Conservation (phyloP, 805 yeast genomes). For the Zygosaccharomyces bailii region DNA sequence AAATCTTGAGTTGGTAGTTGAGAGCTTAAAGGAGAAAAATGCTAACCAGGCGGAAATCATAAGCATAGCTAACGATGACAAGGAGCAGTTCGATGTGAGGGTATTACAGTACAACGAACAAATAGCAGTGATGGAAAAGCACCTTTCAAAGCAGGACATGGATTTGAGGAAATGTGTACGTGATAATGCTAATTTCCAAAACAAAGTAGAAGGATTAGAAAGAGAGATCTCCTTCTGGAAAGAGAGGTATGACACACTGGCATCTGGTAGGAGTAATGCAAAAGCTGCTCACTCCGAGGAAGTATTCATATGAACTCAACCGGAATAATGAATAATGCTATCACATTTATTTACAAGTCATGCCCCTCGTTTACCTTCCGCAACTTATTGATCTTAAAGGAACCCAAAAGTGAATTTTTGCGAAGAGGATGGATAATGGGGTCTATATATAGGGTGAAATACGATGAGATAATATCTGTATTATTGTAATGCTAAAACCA, state of each 20-base stretch:
- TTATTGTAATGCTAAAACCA: conserved; percentile 26
- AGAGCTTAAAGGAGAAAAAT: conserved; percentile 50
- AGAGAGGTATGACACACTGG: conserved; percentile 32
- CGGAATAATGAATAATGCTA: background rate
- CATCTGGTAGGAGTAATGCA: conserved; percentile 12
- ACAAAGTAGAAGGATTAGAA: conserved; percentile 49
- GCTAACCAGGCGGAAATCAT: conserved; percentile 50
- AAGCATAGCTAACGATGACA: conserved; percentile 56
- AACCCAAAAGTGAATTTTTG: background rate
- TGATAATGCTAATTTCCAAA: conserved; percentile 54
- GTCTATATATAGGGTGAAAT: conserved; percentile 4
- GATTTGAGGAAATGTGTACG: conserved; percentile 49
- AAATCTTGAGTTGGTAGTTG: conserved; percentile 49
- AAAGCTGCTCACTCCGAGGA: conserved; percentile 11
- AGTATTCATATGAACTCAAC: conserved; percentile 7
- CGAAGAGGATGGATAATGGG: conserved; percentile 1
- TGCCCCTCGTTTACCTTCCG: background rate
- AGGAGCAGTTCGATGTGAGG: conserved; percentile 51
- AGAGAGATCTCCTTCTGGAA: conserved; percentile 59
- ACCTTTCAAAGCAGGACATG: conserved; percentile 44
- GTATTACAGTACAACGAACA: conserved; percentile 44
- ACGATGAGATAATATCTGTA: conserved; percentile 4
- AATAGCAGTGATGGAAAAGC: conserved; percentile 42
- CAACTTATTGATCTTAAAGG: background rate
- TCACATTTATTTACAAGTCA: background rate